A percentile compares a stretch with the other conserved stretches of the same genome.
Evolutionary conservation across 805 yeast species (phyloP).

Genomic region (Wickerhamiella slavikovae): DNA sequence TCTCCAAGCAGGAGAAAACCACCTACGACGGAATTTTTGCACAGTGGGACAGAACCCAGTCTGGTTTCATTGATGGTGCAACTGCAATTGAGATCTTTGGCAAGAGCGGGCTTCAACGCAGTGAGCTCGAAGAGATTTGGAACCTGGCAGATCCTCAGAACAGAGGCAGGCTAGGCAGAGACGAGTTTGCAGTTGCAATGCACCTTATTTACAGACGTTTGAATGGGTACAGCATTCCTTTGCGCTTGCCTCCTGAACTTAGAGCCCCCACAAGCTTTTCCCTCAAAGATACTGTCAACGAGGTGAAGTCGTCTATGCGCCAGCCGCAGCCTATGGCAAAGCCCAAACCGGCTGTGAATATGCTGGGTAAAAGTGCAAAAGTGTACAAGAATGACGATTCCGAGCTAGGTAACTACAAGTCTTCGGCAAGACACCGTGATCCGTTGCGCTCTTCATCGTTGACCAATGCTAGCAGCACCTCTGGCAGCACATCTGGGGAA

Average conservation of each 20-base stretch:
- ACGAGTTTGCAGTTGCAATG: constrained; percentile 93
- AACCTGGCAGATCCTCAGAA: constrained; percentile 65
- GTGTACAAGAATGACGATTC: constrained; percentile 57
- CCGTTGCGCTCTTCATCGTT: constrained; percentile 4
- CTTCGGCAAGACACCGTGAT: constrained; percentile 36
- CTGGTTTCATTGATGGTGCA: constrained; percentile 58
- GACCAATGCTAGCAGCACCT: constrained; percentile 1
- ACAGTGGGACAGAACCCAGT: constrained; percentile 56
- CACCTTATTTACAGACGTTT: constrained; percentile 80
- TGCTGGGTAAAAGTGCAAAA: constrained; percentile 23
- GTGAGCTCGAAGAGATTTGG: constrained; percentile 84
- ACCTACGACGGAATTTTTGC: constrained; percentile 73
- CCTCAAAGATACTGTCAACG: constrained; percentile 47
- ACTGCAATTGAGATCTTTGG: constrained; percentile 74
- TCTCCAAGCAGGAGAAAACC: constrained; percentile 69
- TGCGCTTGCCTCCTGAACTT: constrained; percentile 66
- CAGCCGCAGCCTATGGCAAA: constrained; percentile 1
- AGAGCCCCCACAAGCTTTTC: constrained; percentile 70
- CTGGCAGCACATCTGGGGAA: constrained; percentile 12
- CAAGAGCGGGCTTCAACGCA: constrained; percentile 72
- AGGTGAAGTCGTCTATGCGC: constrained; percentile 45
- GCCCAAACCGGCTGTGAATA: constrained; percentile 7
- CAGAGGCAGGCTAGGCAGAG: constrained; percentile 65
- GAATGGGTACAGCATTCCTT: constrained; percentile 75
- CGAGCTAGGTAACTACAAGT: constrained; percentile 40